Evolutionary conservation across 495 filamentous ascomycete genomes (phyloP), one percentile per base, ranked within the genome.

Genomic region (Viridothelium virens): DNA sequence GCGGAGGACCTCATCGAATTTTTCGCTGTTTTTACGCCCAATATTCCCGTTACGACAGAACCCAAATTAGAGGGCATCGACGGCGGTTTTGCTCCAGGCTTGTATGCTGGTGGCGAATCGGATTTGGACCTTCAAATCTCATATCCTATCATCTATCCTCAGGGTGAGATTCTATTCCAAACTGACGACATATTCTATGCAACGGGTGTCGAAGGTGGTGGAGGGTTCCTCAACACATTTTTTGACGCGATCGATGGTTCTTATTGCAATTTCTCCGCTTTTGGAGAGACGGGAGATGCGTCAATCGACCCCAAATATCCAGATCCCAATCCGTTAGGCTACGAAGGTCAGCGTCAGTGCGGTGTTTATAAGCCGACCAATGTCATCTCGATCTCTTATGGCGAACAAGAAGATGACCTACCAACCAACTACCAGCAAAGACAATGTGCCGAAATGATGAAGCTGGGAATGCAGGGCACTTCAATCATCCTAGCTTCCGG

Each of bases 371-470:
- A 81, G 63, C 79, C 82, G 12, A 83, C 85, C 1, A 85, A 84
- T 48, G 85, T 87, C 1, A 81, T 88, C 61, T 85, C 82, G 2
- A 81, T 83, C 66, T 86, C 83, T 0, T 88, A 87, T 67, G 80
- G 81, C 44, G 74, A 74, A 33, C 77, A 78, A 56, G 85, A 88
- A 68, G 76, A 75, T n/a, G 78, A 77, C 38, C 74, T 82, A 3
- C 81, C 84, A 16, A 73, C 78, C 44, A 72, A 71, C 48, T 87
- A 84, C 71, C 77, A 81, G 67, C 75, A 74, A 36, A 84, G 80
- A n/a, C 83, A 85, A 70, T 91, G 88, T 74, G 86, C 87, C 6
- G 79, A 77, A 69, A 80, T 78, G 70, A 81, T 89, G 77, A 89
- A 89, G 75, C 83, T 89, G 2, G 85, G 81, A 1, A 76, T 89